phyloP scores from a whole-genome alignment of 169 alveolate genomes.

The Sarcocystis neurona region DNA sequence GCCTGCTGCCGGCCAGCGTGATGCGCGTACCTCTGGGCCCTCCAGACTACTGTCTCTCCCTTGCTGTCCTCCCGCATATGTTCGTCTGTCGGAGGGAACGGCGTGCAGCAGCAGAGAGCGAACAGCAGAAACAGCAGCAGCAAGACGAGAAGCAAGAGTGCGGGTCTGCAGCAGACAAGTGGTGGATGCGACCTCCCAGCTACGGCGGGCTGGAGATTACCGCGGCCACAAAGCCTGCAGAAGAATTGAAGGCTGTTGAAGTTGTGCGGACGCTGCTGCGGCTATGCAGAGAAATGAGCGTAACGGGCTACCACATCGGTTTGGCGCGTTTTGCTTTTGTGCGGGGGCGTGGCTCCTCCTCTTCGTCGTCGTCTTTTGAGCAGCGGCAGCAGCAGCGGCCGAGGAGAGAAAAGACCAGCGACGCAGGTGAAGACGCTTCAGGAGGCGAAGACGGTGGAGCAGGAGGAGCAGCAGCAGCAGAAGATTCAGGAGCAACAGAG shows the following conservation, averaged over 20 bases:
- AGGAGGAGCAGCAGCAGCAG: conserved; percentile 7
- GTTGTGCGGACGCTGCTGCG: conserved; percentile 3
- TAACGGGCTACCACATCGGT: neutral
- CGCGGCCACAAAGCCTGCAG: neutral
- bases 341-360: neutral
- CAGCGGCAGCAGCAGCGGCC: neutral
- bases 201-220: conserved; percentile 28
- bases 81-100: neutral
- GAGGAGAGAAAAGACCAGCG: neutral
- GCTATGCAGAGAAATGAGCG: conserved; percentile 15
- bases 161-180: neutral
- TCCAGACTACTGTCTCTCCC: conserved; percentile 9
- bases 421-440: neutral
- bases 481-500: neutral
- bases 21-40: conserved; percentile 34
- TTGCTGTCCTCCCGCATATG: conserved; percentile 50
- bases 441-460: neutral
- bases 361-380: neutral
- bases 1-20: conserved; percentile 23
- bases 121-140: conserved; percentile 18
- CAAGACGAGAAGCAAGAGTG: neutral
- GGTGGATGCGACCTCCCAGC: conserved; percentile 36
- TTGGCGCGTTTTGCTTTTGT: neutral
- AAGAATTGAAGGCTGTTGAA: neutral
- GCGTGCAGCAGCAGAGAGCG: neutral